These are phyloP conservation scores for Raphidocelis subcapitata DNA, from an alignment of 139 green algal genomes.

Conservation along the genomic window DNA sequence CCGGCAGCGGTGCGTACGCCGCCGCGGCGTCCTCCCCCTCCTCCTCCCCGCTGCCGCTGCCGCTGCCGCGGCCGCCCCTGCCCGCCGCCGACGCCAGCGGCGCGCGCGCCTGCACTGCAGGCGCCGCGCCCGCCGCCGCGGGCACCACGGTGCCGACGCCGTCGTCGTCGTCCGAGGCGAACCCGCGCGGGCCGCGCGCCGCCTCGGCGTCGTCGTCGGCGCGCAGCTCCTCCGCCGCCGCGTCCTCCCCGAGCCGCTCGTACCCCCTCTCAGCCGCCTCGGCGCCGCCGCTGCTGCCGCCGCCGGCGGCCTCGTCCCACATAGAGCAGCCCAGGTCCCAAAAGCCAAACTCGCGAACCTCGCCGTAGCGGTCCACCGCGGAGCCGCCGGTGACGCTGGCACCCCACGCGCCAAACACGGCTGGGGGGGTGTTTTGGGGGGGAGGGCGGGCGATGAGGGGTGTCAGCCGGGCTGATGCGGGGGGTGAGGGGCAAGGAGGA, in stretches of 20 bases:
- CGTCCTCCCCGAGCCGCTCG: neutral
- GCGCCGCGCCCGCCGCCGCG: too few relatives aligned
- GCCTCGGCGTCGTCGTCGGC: too few relatives aligned
- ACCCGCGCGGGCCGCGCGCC: too few relatives aligned
- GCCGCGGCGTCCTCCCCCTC: neutral
- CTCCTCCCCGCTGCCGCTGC: neutral
- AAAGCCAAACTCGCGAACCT: conserved; percentile 82
- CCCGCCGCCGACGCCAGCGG: neutral
- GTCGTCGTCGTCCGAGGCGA: too few relatives aligned
- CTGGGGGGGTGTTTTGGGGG: too few relatives aligned
- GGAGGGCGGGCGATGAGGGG: too few relatives aligned
- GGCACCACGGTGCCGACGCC: too few relatives aligned
- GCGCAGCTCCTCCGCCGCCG: neutral
- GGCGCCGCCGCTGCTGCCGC: too few relatives aligned
- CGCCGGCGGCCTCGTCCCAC: conserved; percentile 4
- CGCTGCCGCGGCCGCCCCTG: conserved; percentile 4
- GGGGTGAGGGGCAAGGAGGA: too few relatives aligned
- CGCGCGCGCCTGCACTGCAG: too few relatives aligned
- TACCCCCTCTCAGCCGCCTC: neutral
- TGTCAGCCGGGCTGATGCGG: too few relatives aligned
- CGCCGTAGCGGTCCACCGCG: conserved; percentile 30
- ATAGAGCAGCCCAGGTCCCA: conserved; percentile 32
- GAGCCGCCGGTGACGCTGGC: conserved; percentile 22
- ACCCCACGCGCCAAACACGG: conserved; percentile 27
- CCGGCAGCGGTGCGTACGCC: too few relatives aligned